Percentiles rank a stretch among this genome's conserved stretches.
These are phyloP conservation scores for Puccinia hordei DNA, from an alignment of 1,284 basidiomycete genomes.

Conservation along the genomic window DNA sequence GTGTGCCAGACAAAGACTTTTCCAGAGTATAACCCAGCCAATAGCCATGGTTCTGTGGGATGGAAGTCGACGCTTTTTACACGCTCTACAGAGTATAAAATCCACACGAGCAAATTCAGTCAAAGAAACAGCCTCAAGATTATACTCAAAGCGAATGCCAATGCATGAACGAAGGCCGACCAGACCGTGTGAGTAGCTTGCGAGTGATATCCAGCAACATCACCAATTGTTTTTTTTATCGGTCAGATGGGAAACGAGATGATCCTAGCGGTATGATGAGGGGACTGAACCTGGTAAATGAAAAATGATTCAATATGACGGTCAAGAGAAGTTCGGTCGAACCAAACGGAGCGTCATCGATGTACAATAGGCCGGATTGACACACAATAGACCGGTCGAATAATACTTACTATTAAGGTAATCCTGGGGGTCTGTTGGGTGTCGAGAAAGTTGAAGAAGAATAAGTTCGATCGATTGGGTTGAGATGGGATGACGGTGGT, in stretches of 20 bases:
- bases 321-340: neutral
- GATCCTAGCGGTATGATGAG: neutral
- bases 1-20: conserved; percentile 97
- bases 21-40: conserved; percentile 84
- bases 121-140: neutral
- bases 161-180: neutral
- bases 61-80: conserved; percentile 99
- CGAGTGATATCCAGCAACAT: conserved; percentile 41
- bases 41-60: conserved; percentile 81
- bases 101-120: neutral
- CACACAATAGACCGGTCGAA: too few relatives aligned
- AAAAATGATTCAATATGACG: neutral
- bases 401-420: too few relatives aligned
- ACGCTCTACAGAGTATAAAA: conserved; percentile 65
- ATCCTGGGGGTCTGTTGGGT: too few relatives aligned
- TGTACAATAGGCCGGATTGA: too few relatives aligned
- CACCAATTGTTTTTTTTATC: neutral
- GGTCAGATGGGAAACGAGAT: neutral
- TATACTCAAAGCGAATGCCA: neutral
- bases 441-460: too few relatives aligned
- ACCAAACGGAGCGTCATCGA: neutral
- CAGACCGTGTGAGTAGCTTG: conserved; percentile 41
- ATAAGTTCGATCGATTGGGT: too few relatives aligned
- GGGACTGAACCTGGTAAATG: neutral
- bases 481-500: too few relatives aligned